These are phyloP conservation scores for sunflower (Helianthus annuus) DNA, from an alignment of 129 eudicot species.

Conservation along the genomic window DNA sequence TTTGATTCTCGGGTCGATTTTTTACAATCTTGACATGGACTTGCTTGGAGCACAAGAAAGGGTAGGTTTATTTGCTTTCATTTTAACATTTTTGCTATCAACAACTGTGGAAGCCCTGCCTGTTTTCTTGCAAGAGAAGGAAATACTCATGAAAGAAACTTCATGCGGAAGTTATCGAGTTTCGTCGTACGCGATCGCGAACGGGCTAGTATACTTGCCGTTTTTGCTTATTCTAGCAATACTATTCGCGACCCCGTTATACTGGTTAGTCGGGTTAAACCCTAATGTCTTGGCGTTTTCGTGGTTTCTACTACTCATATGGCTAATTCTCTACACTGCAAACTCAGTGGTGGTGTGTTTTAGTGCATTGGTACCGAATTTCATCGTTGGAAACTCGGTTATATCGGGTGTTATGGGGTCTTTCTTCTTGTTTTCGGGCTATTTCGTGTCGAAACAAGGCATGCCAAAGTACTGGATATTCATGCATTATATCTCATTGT, in stretches of 20 bases:
- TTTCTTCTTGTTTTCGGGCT: slow-evolving; percentile 90
- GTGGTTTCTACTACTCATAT: slow-evolving; percentile 65
- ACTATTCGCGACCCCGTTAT: slow-evolving; percentile 69
- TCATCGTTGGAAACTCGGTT: slow-evolving; percentile 88
- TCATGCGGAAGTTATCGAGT: slow-evolving; percentile 89
- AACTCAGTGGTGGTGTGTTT: slow-evolving; percentile 95
- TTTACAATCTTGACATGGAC: slow-evolving; percentile 64
- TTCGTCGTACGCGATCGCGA: slow-evolving; percentile 86
- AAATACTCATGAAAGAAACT: slow-evolving; percentile 87
- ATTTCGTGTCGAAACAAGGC: slow-evolving; percentile 76
- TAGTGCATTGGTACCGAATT: slow-evolving; percentile 90
- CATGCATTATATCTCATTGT: slow-evolving; percentile 89
- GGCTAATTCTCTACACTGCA: slow-evolving; percentile 94
- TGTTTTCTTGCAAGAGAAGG: slow-evolving; percentile 89
- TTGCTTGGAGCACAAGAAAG: slow-evolving; percentile 77
- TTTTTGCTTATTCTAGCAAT: slow-evolving; percentile 65
- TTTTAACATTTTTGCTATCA: slow-evolving; percentile 76
- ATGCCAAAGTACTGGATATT: slow-evolving; percentile 86
- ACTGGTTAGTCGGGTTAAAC: slow-evolving; percentile 88
- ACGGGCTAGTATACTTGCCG: slow-evolving; percentile 90
- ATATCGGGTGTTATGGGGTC: slow-evolving; percentile 92
- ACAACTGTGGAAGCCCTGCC: slow-evolving; percentile 91
- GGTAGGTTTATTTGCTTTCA: slow-evolving; percentile 89
- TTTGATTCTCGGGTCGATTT: slow-evolving; percentile 77
- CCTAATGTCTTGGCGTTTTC: slow-evolving; percentile 52